Base-by-base conservation (phyloP, 352 stramenopile species). In the Aphanomyces euteiches region DNA sequence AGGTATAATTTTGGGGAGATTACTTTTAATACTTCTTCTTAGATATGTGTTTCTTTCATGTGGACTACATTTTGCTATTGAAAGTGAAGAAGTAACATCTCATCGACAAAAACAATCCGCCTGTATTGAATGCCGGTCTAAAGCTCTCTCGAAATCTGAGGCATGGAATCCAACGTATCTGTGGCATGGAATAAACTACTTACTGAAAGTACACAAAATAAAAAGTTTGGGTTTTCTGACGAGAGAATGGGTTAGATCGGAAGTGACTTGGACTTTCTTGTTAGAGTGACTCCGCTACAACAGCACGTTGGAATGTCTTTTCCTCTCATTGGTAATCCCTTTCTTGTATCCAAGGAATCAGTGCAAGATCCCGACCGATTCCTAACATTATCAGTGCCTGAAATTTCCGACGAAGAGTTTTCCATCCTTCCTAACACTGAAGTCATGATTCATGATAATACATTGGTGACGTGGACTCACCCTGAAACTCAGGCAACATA, bases 61-160 rank as follows among this genome's bases (percentile, higher is more conserved):
- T 63, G 84, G 86, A 3, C 88, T 90, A 19, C 86, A 93, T 47
- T 92, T 89, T 54, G 85, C 86, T 13, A 83, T 93, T 36, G 86
- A 93, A 71, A 93, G 86, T 50, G 86, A 93, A 59, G 75, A 21
- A 19, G 63, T 6, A 7, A 40, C 13, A 3, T 37, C 17, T 12
- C 12, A 37, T 12, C n/a, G 15, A 63, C 64, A 17, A 43, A 38
- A 8, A 5, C 61, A 63, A 34, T 43, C 64, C 3, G 36, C 7
- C 6, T 70, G 64, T 43, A 90, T 93, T 45, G 86, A 93, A 70
- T 93, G 86, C 72, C 64, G 64, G 0, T 21, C 64, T 17, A 63
- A 61, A 41, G 48, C 28, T 5, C 8, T 21, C 5, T 17, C 64
- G 15, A 61, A 60, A 5, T 37, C 47, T 36, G 64, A 70, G 1